A percentile compares a stretch with the other conserved stretches of the same genome.
These are phyloP conservation scores for Scortechinia acanthostroma DNA, from an alignment of 2,329 filamentous ascomycete species.

Conservation along the genomic window DNA sequence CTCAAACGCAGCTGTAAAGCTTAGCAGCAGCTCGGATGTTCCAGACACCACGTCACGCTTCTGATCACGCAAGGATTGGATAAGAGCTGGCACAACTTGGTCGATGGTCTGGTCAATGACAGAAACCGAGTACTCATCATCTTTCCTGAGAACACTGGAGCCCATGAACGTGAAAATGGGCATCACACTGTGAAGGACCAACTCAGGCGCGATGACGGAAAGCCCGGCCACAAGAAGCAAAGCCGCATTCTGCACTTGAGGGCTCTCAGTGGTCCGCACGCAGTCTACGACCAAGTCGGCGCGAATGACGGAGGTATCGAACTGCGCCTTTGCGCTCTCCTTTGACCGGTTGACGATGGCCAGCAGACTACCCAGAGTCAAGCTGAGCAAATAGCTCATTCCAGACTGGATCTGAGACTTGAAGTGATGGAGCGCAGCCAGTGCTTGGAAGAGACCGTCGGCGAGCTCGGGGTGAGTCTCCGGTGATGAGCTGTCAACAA, in stretches of 20 bases:
- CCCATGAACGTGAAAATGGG: conserved; percentile 99
- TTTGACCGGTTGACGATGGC: conserved; percentile 77
- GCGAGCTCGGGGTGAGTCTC: conserved; percentile 71
- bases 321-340: conserved; percentile 46
- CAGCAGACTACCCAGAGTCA: conserved; percentile 75
- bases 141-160: conserved; percentile 80
- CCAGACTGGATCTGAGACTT: conserved; percentile 76
- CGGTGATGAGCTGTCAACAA: conserved; percentile 75
- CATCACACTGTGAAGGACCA: conserved; percentile 96
- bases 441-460: conserved; percentile 71
- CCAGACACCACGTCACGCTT: conserved; percentile 73
- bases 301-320: conserved; percentile 74
- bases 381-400: conserved; percentile 80
- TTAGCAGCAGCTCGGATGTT: conserved; percentile 82
- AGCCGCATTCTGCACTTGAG: conserved; percentile 87
- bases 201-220: conserved; percentile 78
- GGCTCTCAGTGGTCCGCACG: conserved; percentile 83
- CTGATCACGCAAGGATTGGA: conserved; percentile 75
- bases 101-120: conserved; percentile 93
- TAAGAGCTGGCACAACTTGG: conserved; percentile 84
- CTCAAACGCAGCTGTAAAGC: conserved; percentile 92
- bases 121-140: conserved; percentile 92
- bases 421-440: conserved; percentile 83
- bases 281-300: conserved; percentile 90
- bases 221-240: conserved; percentile 81